Base-by-base conservation (phyloP, 169 alveolate genomes). In the Cryptosporidium ubiquitum region DNA sequence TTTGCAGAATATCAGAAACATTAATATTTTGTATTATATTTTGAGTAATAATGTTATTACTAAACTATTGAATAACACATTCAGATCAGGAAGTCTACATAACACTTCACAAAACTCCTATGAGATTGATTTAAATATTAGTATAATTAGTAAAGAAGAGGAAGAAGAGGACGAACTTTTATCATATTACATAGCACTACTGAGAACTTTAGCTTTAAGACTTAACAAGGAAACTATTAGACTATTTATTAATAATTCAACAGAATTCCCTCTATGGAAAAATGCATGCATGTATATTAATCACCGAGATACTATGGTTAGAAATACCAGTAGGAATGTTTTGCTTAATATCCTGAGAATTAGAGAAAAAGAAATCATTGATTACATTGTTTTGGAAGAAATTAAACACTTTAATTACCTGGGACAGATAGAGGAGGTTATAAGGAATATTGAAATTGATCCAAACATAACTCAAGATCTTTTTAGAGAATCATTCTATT, bases 321-420 rank as follows among this genome's bases (percentile, higher is more conserved):
- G 85, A 52, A 91, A 91, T n/a, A 85, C 93, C 14, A 52, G 89
- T 23, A 52, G 93, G 51, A 85, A 85, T 42, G 85, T 86, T n/a
- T 35, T 86, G 35, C 66, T 91, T 12, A 91, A 84, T 51, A 73
- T 91, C 14, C 44, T 91, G 18, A 58, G 84, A 69, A 69, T 35
- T 61, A 39, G 79, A 14, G 33, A 68, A n/a, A 68, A 79, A 29
- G 49, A 39, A 37, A 91, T 84, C 20, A 61, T 60, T 40, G 61
- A 49, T 3, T 60, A 18, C 47, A 29, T 79, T 26, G 44, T 79
- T 1, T 44, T 47, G 47, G 79, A 79, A 35, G 89, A 79, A 58
- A 37, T 61, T 16, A 60, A 47, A 5, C 44, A 79, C 5, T 61
- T 60, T 37, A 51, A 55, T 31, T 35, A 33, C 23, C 70, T 18